phyloP scores from a whole-genome alignment of 2,329 filamentous ascomycete species.

The Keithomyces neogunnii region DNA sequence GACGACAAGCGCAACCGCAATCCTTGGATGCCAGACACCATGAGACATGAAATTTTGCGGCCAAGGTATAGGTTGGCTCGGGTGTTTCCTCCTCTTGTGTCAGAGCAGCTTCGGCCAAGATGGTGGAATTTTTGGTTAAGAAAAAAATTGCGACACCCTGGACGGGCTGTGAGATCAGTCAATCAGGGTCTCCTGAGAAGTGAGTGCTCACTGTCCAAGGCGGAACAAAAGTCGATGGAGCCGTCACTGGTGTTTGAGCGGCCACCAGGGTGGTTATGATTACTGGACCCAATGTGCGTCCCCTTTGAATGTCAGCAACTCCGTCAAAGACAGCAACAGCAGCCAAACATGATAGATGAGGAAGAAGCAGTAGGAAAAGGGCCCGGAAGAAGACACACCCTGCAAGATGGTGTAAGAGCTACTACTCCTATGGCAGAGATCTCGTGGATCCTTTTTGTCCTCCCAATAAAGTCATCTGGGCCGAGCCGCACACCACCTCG shows the following conservation, averaged over 20 bases:
- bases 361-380: no score
- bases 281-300: neutral
- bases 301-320: neutral
- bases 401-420: neutral
- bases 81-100: no score
- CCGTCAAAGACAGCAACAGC: neutral
- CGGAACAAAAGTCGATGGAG: no score
- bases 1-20: neutral
- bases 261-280: neutral
- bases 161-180: no score
- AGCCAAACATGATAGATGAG: neutral
- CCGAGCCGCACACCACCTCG: neutral
- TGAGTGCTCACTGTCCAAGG: neutral
- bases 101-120: no score
- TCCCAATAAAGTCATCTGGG: neutral
- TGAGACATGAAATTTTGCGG: neutral
- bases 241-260: no score
- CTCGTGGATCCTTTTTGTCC: neutral
- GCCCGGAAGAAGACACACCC: no score
- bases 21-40: neutral
- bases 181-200: neutral
- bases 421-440: neutral
- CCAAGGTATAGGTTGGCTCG: neutral
- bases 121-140: no score
- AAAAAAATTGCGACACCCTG: no score